A percentile compares a stretch with the other conserved stretches of the same genome.
Evolutionary conservation across 78 protist species (phyloP).

Genomic region (Dictyostelium citrinum): DNA sequence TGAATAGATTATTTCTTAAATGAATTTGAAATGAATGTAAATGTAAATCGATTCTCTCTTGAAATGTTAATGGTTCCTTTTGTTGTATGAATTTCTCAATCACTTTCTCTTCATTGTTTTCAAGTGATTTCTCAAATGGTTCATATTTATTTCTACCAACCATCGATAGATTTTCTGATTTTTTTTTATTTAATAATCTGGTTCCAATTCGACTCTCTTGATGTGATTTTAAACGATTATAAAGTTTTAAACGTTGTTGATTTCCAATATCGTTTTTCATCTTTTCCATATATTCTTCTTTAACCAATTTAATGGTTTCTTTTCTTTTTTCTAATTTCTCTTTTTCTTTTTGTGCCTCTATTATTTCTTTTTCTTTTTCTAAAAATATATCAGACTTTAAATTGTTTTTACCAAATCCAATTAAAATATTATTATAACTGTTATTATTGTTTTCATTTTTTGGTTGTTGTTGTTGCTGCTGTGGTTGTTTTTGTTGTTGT

Average conservation of each 20-base stretch:
- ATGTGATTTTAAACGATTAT: neutral
- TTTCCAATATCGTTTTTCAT: neutral
- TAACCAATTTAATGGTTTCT: neutral
- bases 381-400: neutral
- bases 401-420: neutral
- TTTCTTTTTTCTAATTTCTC: neutral
- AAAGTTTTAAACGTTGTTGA: neutral
- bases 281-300: neutral
- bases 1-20: neutral
- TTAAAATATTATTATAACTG: neutral
- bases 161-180: neutral
- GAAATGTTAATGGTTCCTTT: neutral
- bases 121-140: neutral
- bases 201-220: neutral
- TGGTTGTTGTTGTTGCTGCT: neutral
- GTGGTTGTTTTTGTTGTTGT: neutral
- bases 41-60: constrained; percentile 15
- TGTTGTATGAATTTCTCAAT: neutral
- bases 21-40: neutral
- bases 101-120: neutral
- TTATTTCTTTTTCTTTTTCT: neutral
- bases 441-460: neutral
- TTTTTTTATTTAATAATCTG: neutral
- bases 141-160: neutral
- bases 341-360: neutral